Base-by-base conservation (phyloP, 768 basidiomycete species). In the Brasilioporus rufonigricans region DNA sequence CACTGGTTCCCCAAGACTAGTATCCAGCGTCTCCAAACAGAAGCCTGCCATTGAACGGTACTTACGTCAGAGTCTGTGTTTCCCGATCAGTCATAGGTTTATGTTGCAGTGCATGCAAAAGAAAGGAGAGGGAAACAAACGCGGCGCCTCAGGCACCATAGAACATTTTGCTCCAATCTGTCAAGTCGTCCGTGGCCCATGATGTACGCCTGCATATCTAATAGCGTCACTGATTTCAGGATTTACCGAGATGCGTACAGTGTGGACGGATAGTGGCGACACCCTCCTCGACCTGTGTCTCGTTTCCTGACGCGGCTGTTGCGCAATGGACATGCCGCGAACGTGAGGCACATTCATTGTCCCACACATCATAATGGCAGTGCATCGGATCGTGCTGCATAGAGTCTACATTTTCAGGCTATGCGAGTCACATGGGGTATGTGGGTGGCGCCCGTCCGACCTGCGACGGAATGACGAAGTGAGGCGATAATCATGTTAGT, bases 211-310 rank as follows among this genome's bases (percentile, higher is more conserved):
- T n/a, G 10, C 16, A 29, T 3, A 16, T 12, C 23, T 19, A 13
- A 32, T 39, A 40, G 48, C 50, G 53, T 46, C 27, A 55, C 29
- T 21, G 12, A 48, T 31, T 26, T 29, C 47, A 56, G 52, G 50
- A 60, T 55, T 45, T 59, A 33, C 50, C 23, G 19, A 39, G 12
- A 38, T 2, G 12, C n/a, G 19, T 21, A 45, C 27, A 29, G 7
- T n/a, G 9, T 6, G 19, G 16, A 10, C n/a, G 5, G 11, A 12
- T 10, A 1, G 18, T 4, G n/a, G 23, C n/a, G 14, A 31, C 12
- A n/a, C 43, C 44, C 9, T 10, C 13, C 14, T 44, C 13, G 18
- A 23, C 21, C 32, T 49, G 31, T 41, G 23, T 43, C 24, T 35
- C 5, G 3, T 27, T 32, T 26, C 45, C 29, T 5, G 38, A 40